phyloP scores from a whole-genome alignment of 352 stramenopile species.

The Pythium utonaiense region DNA sequence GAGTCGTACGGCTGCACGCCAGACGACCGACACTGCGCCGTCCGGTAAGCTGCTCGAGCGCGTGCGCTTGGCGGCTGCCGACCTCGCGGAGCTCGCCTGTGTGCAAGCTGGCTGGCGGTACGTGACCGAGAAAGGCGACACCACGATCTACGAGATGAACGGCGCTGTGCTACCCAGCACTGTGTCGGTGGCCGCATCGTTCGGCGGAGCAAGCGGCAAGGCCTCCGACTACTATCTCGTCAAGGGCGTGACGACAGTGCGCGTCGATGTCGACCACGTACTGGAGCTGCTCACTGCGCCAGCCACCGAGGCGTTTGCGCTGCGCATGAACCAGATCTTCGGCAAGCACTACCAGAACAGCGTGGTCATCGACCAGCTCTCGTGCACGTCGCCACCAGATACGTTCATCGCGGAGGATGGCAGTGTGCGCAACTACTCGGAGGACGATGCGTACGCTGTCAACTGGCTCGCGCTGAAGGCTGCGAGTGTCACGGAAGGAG shows the following conservation, averaged over 20 bases:
- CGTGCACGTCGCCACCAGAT: constrained; percentile 54
- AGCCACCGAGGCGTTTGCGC: constrained; percentile 40
- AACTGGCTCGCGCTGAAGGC: constrained; percentile 61
- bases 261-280: constrained; percentile 40
- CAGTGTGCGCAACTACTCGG: constrained; percentile 3
- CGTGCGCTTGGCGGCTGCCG: constrained; percentile 50
- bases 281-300: constrained; percentile 44
- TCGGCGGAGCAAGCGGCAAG: constrained; percentile 35
- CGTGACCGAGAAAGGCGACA: constrained; percentile 43
- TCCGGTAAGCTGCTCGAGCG: constrained; percentile 58
- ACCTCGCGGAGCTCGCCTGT: constrained; percentile 50
- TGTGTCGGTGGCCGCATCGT: constrained; percentile 9
- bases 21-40: constrained; percentile 34
- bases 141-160: constrained; percentile 60
- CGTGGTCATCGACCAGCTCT: constrained; percentile 60
- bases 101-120: constrained; percentile 46
- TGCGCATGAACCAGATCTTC: constrained; percentile 62
- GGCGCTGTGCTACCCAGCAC: constrained; percentile 40
- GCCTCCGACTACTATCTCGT: constrained; percentile 68
- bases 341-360: constrained; percentile 44
- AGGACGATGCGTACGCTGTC: constrained; percentile 69
- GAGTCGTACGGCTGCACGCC: neutral
- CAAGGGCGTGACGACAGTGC: constrained; percentile 52
- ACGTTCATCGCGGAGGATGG: constrained; percentile 13
- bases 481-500: constrained; percentile 36